Base-by-base conservation (phyloP, 2,329 filamentous ascomycete genomes). In the Geosmithia flava region DNA sequence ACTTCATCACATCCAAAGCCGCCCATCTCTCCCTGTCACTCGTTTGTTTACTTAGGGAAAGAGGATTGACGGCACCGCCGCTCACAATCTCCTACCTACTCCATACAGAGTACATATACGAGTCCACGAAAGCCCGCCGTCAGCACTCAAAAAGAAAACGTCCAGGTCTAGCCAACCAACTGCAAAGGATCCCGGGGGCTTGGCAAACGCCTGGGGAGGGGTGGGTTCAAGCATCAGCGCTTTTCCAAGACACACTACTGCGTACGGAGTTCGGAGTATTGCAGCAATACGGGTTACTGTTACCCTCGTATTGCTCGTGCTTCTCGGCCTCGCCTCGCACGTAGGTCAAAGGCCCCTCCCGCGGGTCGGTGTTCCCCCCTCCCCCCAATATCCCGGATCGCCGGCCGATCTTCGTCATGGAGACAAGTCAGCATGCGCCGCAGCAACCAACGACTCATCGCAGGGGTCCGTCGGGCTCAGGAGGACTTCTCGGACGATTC, bases 401-500 rank as follows among this genome's bases (percentile, higher is more conserved):
- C 33, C 15, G 33, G 33, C 15, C 33, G 33, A 37, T 37, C 33
- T 37, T 13, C 8, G 11, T 3, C 33, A 37, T 37, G 33, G 33
- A 37, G 15, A 3, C 33, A 13, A 37, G 11, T 37, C 33, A 37
- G 33, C 33, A 37, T 37, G 33, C 15, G 33, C 10, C 33, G 33
- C 33, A 37, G 11, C 33, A 37, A 11, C 6, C 29, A 37, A 37
- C 33, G 33, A 37, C 33, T 13, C 33, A 13, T 37, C 33, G 40
- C 7, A n/a, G 20, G 40, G 20, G 40, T 42, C n/a, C n/a, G n/a
- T 20, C 42, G n/a, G 20, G 19, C 5, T 16, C 17, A 3, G 42
- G 42, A n/a, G 39, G 46, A 15, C n/a, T 48, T 42, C 68, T 91
- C 29, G 82, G 83, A 41, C 78, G 76, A 53, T 70, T 91, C 47